A percentile compares a stretch with the other conserved stretches of the same genome.
Conservation (phyloP, 768 basidiomycete genomes). For the Lenzites betulinus region DNA sequence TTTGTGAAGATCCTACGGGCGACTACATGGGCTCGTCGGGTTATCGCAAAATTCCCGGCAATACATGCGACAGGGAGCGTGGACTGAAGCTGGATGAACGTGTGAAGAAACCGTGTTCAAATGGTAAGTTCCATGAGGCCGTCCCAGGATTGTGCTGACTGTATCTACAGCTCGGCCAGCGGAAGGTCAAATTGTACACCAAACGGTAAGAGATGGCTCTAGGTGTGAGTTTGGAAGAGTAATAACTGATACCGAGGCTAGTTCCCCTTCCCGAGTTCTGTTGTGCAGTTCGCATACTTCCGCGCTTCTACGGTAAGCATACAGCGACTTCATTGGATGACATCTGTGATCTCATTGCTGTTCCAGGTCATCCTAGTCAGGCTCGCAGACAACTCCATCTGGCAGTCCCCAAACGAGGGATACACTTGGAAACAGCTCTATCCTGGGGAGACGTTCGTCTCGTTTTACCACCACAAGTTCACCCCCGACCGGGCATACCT, state of each 20-base stretch:
- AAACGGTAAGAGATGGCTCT: conserved; percentile 47
- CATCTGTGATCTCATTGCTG: background rate
- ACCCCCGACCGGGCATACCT: conserved; percentile 84
- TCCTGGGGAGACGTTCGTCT: conserved; percentile 67
- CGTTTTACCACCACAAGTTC: conserved; percentile 86
- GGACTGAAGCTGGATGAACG: conserved; percentile 71
- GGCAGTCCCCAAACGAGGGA: conserved; percentile 96
- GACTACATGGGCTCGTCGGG: conserved; percentile 89
- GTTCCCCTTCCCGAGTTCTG: conserved; percentile 65
- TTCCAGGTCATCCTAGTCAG: conserved; percentile 80
- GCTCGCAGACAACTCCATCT: conserved; percentile 73
- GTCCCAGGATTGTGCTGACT: background rate
- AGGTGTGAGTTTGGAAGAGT: background rate
- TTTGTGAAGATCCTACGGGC: conserved; percentile 61
- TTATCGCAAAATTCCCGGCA: conserved; percentile 89
- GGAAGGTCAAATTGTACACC: conserved; percentile 78
- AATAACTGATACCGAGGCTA: conserved; percentile 31
- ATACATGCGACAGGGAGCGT: conserved; percentile 67
- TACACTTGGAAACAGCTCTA: conserved; percentile 80
- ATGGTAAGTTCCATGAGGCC: conserved; percentile 46
- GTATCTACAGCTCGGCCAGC: conserved; percentile 63
- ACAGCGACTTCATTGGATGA: background rate
- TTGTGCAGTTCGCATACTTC: conserved; percentile 86
- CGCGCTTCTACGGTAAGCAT: conserved; percentile 64
- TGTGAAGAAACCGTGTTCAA: conserved; percentile 73